Conservation (phyloP, 495 filamentous ascomycete species). For the Neurospora pannonica region DNA sequence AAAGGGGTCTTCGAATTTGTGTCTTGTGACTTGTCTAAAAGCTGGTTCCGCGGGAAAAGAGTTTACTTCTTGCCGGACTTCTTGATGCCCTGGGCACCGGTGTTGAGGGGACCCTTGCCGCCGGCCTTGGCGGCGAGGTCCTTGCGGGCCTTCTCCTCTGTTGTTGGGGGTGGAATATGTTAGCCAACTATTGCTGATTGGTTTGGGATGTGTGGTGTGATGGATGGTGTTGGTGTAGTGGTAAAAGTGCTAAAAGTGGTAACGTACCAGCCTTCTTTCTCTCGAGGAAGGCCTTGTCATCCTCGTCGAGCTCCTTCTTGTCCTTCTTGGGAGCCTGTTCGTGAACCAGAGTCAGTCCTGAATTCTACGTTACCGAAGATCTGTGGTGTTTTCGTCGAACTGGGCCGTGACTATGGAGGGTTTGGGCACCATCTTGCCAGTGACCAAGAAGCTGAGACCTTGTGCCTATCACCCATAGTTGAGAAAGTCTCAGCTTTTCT, state of each 20-base stretch:
- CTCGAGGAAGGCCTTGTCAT: conserved; percentile 64
- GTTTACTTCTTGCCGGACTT: conserved; percentile 86
- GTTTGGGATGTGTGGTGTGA: not conserved
- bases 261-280: conserved; percentile 60
- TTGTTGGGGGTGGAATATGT: not conserved
- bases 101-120: conserved; percentile 53
- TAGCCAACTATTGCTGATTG: not conserved
- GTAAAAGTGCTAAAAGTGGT: not conserved
- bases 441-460: too few relatives aligned
- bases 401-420: not conserved
- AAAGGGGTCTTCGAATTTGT: too few relatives aligned
- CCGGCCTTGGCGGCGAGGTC: conserved; percentile 56
- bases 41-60: too few relatives aligned
- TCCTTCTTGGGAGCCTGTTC: conserved; percentile 58
- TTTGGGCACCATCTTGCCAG: not conserved
- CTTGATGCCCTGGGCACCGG: conserved; percentile 77
- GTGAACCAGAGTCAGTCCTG: not conserved
- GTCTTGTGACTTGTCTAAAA: too few relatives aligned
- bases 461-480: too few relatives aligned
- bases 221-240: not conserved
- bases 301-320: conserved; percentile 64
- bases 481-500: too few relatives aligned
- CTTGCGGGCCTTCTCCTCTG: conserved; percentile 71
- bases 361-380: not conserved
- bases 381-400: not conserved